Evolutionary conservation across 495 filamentous ascomycete genomes (phyloP).

Genomic region (Xylaria sp.): DNA sequence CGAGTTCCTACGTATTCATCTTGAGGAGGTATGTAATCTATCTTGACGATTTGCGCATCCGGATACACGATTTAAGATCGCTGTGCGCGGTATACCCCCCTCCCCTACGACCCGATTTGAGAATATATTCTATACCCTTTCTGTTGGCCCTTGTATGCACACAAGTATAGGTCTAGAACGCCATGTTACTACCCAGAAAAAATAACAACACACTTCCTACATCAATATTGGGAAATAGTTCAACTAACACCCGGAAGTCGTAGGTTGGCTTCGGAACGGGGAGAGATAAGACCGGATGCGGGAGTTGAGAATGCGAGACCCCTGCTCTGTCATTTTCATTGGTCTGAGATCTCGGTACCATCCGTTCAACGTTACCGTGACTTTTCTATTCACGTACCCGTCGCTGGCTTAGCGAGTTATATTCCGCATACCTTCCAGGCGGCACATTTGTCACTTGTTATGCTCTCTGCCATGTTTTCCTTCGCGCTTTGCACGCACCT

Average conservation of each 20-base stretch:
- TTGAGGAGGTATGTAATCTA: slow-evolving; percentile 12
- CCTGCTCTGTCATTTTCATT: not conserved
- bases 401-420: not conserved
- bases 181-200: slow-evolving; percentile 10
- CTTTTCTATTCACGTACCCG: not conserved
- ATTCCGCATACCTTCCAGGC: not conserved
- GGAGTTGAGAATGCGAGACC: not conserved
- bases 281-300: slow-evolving; percentile 9
- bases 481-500: not conserved
- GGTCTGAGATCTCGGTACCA: not conserved
- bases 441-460: not conserved
- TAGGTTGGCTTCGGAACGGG: slow-evolving; percentile 1
- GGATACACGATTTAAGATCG: slow-evolving; percentile 8
- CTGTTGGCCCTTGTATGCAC: not conserved
- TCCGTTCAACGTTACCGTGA: not conserved
- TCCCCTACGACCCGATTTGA: not conserved
- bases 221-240: not conserved
- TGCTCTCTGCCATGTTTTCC: not conserved
- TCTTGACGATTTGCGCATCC: not conserved
- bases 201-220: slow-evolving; percentile 4
- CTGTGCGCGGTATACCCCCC: no score
- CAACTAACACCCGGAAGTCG: slow-evolving; percentile 12
- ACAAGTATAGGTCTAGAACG: not conserved
- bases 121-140: not conserved
- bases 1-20: not conserved